These are phyloP conservation scores for Nakazawaea pomicola DNA, from an alignment of 805 yeast genomes.

Conservation along the genomic window DNA sequence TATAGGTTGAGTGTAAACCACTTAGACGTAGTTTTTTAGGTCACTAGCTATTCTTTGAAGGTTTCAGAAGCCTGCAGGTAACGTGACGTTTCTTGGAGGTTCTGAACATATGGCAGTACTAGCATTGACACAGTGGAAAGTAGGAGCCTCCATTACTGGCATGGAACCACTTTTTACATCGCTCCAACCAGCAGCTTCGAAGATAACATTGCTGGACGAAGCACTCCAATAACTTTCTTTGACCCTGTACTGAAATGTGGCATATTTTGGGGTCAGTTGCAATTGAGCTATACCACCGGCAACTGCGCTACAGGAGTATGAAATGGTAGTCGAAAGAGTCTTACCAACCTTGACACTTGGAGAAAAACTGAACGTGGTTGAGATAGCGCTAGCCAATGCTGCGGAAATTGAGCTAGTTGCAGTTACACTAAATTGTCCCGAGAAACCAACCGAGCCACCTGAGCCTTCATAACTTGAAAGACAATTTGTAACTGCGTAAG, in stretches of 20 bases:
- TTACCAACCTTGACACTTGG: not conserved
- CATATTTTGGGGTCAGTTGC: conserved; percentile 6
- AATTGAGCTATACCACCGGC: conserved; percentile 11
- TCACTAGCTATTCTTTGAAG: too few relatives aligned
- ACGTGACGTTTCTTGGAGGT: conserved; percentile 7
- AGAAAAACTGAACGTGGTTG: not conserved
- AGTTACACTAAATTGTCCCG: conserved; percentile 3
- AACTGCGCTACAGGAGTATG: conserved; percentile 7
- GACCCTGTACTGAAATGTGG: conserved; percentile 2
- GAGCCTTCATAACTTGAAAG: conserved; percentile 5
- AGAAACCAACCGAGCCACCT: conserved; percentile 11
- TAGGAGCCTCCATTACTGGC: conserved; percentile 8
- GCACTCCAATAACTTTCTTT: not conserved
- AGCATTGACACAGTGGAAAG: conserved; percentile 9
- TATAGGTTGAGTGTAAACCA: too few relatives aligned
- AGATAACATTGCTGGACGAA: not conserved
- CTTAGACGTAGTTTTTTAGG: too few relatives aligned
- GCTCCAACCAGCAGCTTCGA: not conserved
- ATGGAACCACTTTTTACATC: conserved; percentile 7
- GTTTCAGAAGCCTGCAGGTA: conserved; percentile 2
- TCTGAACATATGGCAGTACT: conserved; percentile 8
- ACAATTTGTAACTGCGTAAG: conserved; percentile 10
- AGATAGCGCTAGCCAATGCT: conserved; percentile 5
- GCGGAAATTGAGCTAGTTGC: too few relatives aligned
- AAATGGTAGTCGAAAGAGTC: not conserved